Base-by-base conservation (phyloP, 148 eudicot species). In the Chenopodium formosanum region DNA sequence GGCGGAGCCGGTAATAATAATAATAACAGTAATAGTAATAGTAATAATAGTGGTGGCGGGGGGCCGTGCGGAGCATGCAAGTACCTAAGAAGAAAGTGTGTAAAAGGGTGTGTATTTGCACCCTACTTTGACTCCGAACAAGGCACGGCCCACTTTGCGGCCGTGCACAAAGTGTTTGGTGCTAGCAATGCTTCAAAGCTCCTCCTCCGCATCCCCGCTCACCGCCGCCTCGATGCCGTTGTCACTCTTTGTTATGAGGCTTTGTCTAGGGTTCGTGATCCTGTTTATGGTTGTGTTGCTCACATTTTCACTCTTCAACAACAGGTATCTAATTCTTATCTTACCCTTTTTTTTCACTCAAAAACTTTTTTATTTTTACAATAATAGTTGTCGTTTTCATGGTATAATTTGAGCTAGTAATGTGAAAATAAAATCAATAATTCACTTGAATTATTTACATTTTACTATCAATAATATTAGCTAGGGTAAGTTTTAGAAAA, bases 1-100 rank as follows among this genome's bases (percentile, higher is more conserved):
- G 58, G 50, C 25, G 60, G 10, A 7, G 48, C n/a, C 3, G 0
- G 37, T 34, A 34, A 34, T 4, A 34, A 34, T 3, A 32, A n/a
- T n/a, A n/a, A n/a, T n/a, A n/a, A 32, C 34, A 34, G 4, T 4
- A 34, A 34, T 3, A 34, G 4, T 62, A 69, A 5, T 17, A 34
- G 12, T 4, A 70, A 16, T 17, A 76, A 7, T 63, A 65, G 22
- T 40, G 52, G 22, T 50, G 81, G 78, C 1, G 85, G 82, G 20
- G 94, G 97, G 22, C 97, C 97, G 17, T 93, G 97, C 70, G 97
- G 97, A 4, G 97, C 97, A 20, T 93, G 97, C 89, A 93, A 89
- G 88, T 91, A 89, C 78, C 79, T 93, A 11, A 85, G 97, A 31
- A 88, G 97, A 48, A 93, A 93, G 77, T 93, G 97, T 64, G 86